Evolutionary conservation across 306 rosid genomes (phyloP), one percentile per base, ranked within the genome.

Genomic region (Acacia acuminata): DNA sequence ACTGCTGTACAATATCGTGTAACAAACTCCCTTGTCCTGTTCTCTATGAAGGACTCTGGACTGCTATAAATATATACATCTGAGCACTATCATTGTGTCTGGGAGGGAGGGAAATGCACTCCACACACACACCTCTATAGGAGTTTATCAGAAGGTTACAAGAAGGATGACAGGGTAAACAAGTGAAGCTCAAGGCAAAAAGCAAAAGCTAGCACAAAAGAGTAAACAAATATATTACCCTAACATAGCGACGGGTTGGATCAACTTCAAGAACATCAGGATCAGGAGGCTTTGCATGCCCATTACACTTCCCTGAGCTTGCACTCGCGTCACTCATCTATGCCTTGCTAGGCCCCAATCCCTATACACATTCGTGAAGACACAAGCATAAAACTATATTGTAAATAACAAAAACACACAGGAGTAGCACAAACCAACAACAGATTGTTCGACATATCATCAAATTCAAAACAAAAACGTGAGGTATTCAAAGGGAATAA

Each of bases 241-340:
- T 82, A 63, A 88, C 51, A 75, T 90, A 90, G 70, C 91, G 93
- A 77, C 58, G 30, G 77, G 91, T 86, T 17, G 88, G 90, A 73
- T 90, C 93, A 80, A 76, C 80, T 78, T 90, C 93, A 56, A 88
- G 84, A 68, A 90, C 79, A 80, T 90, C 87, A 10, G 92, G 89
- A 85, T 89, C 90, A 14, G 88, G 88, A 63, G 88, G 87, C 75
- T 84, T 88, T 8, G 67, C 82, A 77, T 53, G 77, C 67, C 73
- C 76, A 5, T 34, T 63, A 76, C 76, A 86, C 19, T 85, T 85
- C 51, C 76, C 88, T 38, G 86, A 84, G 81, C 77, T 77, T 16
- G 75, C 60, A 5, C 64, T 64, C 19, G 5, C 48, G 48, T 76
- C 45, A 81, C 88, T 84, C 88, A 82, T 84, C 71, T 81, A 45